phyloP scores from a whole-genome alignment of 2,329 filamentous ascomycete species.

The Xenosphaeropsis pyriputrescens region DNA sequence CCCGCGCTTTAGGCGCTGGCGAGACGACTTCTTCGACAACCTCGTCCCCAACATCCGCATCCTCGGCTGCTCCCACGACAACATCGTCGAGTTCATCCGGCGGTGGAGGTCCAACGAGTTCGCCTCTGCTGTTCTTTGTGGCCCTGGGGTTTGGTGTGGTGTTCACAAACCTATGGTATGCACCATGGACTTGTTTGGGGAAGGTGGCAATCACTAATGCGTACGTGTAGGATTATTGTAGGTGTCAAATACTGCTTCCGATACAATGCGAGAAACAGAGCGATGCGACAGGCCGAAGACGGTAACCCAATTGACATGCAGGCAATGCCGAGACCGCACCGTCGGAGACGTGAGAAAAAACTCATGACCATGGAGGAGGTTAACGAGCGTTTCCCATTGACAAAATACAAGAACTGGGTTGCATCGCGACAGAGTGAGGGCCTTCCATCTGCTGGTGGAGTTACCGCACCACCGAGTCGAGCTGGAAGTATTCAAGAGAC shows the following conservation, averaged over 20 bases:
- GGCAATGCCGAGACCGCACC: conserved; percentile 70
- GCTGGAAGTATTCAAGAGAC: conserved; percentile 59
- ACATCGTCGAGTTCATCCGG: conserved; percentile 17
- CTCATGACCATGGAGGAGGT: conserved; percentile 99
- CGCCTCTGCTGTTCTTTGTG: conserved; percentile 80
- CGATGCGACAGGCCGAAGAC: conserved; percentile 60
- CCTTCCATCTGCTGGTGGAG: conserved; percentile 69
- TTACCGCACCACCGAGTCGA: conserved; percentile 59
- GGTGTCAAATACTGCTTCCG: conserved; percentile 99
- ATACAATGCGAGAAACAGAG: conserved; percentile 88
- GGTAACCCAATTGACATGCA: conserved; percentile 82
- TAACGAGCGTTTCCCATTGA: conserved; percentile 89
- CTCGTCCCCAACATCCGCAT: conserved; percentile 9
- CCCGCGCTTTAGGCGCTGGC: neutral
- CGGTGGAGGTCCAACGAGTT: conserved; percentile 41
- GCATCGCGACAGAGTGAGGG: conserved; percentile 71
- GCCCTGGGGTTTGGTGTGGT: conserved; percentile 94
- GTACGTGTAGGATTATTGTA: conserved; percentile 75
- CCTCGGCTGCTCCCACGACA: conserved; percentile 8
- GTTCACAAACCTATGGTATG: conserved; percentile 96
- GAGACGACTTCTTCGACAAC: conserved; percentile 2
- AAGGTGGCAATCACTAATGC: conserved; percentile 11
- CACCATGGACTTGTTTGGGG: conserved; percentile 5
- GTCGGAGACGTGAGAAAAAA: conserved; percentile 89
- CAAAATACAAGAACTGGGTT: conserved; percentile 94